Conservation (phyloP, 2,329 filamentous ascomycete species). For the Neofusicoccum sp. region DNA sequence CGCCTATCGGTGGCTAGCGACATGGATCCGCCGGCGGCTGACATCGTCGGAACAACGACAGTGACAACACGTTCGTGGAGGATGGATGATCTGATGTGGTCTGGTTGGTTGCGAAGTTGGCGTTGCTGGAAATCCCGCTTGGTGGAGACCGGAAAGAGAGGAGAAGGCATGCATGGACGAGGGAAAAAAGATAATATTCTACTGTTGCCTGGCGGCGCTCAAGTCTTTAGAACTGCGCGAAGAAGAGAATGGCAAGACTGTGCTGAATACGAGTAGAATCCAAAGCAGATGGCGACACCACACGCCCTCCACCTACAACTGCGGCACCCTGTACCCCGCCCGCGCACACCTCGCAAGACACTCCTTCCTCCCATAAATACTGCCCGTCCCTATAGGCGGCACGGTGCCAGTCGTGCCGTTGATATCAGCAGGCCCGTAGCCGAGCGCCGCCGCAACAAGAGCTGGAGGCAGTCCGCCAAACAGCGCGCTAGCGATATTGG, state of each 20-base stretch:
- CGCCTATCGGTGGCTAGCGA: too few relatives aligned
- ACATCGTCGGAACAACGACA: too few relatives aligned
- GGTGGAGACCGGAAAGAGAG: too few relatives aligned
- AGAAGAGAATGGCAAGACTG: background rate
- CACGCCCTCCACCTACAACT: background rate
- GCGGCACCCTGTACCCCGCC: background rate
- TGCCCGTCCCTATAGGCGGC: constrained; percentile 46
- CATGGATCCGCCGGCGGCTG: too few relatives aligned
- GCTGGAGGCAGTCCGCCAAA: constrained; percentile 42
- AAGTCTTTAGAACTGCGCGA: background rate
- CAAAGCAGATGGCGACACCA: background rate
- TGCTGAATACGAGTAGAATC: background rate
- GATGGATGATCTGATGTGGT: too few relatives aligned
- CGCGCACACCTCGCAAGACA: constrained; percentile 42
- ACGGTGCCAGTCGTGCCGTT: constrained; percentile 37
- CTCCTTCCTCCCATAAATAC: constrained; percentile 43
- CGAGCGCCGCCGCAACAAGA: constrained; percentile 49
- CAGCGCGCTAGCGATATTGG: constrained; percentile 50
- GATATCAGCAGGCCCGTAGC: constrained; percentile 37
- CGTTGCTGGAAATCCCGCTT: too few relatives aligned
- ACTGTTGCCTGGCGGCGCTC: background rate
- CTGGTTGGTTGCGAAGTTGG: too few relatives aligned
- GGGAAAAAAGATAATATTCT: background rate
- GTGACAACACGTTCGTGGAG: too few relatives aligned
- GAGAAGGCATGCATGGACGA: too few relatives aligned